Base-by-base conservation (phyloP, 768 basidiomycete species). In the Pisolithus marmoratus region DNA sequence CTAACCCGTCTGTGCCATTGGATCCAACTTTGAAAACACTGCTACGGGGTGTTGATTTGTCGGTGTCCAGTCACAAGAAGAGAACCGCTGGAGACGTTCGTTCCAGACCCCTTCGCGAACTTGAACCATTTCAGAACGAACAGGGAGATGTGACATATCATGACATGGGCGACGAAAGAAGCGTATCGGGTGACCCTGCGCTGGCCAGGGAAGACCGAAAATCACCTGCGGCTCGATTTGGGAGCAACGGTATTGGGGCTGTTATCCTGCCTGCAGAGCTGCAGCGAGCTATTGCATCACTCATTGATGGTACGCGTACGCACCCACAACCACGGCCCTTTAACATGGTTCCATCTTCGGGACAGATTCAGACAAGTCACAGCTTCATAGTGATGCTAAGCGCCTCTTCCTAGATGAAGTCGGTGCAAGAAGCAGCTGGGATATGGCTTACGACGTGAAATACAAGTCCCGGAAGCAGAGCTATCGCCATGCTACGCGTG, bases 221-320 rank as follows among this genome's bases (percentile, higher is more conserved):
- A 63, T 91, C 90, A 23, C 87, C 90, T 40, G 91, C 90, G 20
- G 91, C 92, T 19, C 71, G 74, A 22, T 89, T 89, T 65, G 94
- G 93, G 17, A 85, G 87, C 58, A 75, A 82, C 52, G 71, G 77
- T 40, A 76, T 90, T 45, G 89, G 90, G 8, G 71, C 83, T 41
- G 81, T 93, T 8, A 70, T 85, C 12, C 61, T 97, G 12, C 86
- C 94, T 0, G 66, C 76, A 8, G 85, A 93, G 65, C 73, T 97
- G 40, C 78, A 84, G 57, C 72, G 73, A 12, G 71, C 85, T 5
- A 84, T 96, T 46, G 75, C 77, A 52, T 59, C 67, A 9, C 74
- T 94, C 48, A 87, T 97, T 53, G 72, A 79, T 50, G 79, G 89
- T 88, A 55, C 56, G 72, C 52, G 20, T 31, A 47, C 9, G 34